These are phyloP conservation scores for Corinectria fuckeliana DNA, from an alignment of 2,329 filamentous ascomycete species.

Conservation along the genomic window DNA sequence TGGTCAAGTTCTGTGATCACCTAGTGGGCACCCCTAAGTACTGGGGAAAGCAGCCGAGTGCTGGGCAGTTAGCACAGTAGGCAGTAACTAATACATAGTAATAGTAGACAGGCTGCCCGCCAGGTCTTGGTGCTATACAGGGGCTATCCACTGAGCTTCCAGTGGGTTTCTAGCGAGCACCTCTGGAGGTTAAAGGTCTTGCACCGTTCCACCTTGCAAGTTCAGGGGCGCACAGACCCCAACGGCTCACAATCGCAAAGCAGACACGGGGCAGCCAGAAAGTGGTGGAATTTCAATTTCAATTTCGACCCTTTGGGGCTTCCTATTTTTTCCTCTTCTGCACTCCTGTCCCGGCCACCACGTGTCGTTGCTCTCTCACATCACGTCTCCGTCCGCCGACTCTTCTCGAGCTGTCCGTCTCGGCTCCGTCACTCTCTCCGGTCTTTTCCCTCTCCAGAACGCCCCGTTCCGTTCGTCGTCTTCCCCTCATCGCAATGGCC, in stretches of 20 bases:
- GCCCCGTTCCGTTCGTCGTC: conserved; percentile 4
- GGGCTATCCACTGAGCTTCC: conserved; percentile 1
- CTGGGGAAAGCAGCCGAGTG: too few species aligned
- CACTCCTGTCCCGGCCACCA: conserved; percentile 17
- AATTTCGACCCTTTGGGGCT: conserved; percentile 24
- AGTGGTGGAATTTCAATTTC: conserved; percentile 37
- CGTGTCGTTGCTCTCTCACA: conserved; percentile 17
- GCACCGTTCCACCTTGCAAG: background rate
- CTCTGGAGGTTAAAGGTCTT: too few species aligned
- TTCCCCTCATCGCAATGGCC: conserved; percentile 49
- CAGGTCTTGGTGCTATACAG: background rate
- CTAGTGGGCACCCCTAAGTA: too few species aligned
- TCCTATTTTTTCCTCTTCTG: conserved; percentile 22
- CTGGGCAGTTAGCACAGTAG: too few species aligned
- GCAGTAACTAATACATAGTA: background rate
- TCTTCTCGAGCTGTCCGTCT: conserved; percentile 23
- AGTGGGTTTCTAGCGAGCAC: conserved; percentile 3
- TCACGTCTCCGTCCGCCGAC: conserved; percentile 2
- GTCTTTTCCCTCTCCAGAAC: conserved; percentile 13
- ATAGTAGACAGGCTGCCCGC: conserved; percentile 3
- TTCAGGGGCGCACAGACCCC: conserved; percentile 33
- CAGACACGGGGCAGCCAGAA: conserved; percentile 38
- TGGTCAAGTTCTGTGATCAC: too few species aligned
- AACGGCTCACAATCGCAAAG: conserved; percentile 36
- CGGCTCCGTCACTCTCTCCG: conserved; percentile 25